phyloP scores from a whole-genome alignment of 2,329 filamentous ascomycete species.

The Diplodia intermedia region DNA sequence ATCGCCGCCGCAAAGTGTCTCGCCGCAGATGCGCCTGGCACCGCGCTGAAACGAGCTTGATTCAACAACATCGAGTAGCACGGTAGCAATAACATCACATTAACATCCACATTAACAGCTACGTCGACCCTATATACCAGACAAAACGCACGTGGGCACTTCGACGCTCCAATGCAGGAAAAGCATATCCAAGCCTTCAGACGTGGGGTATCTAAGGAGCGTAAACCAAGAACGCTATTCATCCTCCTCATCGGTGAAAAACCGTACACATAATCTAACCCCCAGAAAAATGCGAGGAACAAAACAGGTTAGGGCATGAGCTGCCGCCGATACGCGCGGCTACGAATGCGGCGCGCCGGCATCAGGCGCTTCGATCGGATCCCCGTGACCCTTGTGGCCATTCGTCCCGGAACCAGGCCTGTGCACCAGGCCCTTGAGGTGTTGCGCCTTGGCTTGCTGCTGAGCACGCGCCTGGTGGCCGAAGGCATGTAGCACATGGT shows the following conservation, averaged over 20 bases:
- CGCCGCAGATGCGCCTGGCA: neutral
- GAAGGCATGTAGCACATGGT: slow-evolving; percentile 18
- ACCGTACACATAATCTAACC: neutral
- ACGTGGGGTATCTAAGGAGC: slow-evolving; percentile 28
- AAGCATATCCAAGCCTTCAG: slow-evolving; percentile 3
- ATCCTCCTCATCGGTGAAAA: neutral
- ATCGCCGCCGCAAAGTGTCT: slow-evolving; percentile 4
- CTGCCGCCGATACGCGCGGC: neutral
- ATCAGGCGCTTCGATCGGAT: slow-evolving; percentile 17
- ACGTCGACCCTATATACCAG: neutral
- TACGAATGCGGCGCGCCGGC: neutral
- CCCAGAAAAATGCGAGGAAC: neutral
- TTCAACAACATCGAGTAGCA: neutral
- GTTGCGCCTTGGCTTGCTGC: slow-evolving; percentile 32
- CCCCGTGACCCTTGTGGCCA: slow-evolving; percentile 17
- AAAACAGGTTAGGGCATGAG: neutral
- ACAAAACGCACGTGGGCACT: neutral
- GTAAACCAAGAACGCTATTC: slow-evolving; percentile 2
- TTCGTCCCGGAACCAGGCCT: slow-evolving; percentile 16
- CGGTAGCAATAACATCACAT: neutral
- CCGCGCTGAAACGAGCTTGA: slow-evolving; percentile 1
- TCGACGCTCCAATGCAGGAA: neutral
- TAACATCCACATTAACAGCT: neutral
- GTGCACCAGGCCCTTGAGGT: slow-evolving; percentile 29
- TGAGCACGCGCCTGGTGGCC: slow-evolving; percentile 23